Conservation (phyloP, 805 yeast genomes). For the Wickerhamiella australiensis region DNA sequence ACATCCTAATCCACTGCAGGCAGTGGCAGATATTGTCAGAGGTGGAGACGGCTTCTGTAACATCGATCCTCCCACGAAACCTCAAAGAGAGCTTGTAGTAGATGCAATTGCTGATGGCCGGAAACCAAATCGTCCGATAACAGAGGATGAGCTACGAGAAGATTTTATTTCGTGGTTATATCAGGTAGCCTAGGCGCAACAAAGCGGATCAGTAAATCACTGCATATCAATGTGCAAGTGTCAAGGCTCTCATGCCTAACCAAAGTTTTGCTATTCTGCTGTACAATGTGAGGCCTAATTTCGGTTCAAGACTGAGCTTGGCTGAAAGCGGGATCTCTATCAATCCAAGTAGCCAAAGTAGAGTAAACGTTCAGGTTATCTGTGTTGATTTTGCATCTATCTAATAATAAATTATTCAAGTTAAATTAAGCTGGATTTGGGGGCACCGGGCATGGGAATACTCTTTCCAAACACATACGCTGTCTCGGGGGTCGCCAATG, state of each 20-base stretch:
- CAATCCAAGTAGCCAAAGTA: no score
- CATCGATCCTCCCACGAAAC: background rate
- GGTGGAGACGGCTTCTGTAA: constrained; percentile 49
- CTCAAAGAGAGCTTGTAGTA: constrained; percentile 9
- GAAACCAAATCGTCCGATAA: constrained; percentile 3
- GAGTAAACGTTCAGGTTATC: no score
- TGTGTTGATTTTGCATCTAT: no score
- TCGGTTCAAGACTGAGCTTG: no score
- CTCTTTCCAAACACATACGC: constrained; percentile 45
- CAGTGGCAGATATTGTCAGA: constrained; percentile 61
- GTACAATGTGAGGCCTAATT: no score
- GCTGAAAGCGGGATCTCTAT: no score
- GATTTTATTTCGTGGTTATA: constrained; percentile 10
- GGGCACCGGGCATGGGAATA: constrained; percentile 35
- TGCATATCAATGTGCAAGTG: no score
- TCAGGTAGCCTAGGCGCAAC: background rate
- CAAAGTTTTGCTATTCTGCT: no score
- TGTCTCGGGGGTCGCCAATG: constrained; percentile 47
- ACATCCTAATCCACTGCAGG: constrained; percentile 48
- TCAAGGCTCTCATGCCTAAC: no score
- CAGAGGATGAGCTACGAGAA: constrained; percentile 10
- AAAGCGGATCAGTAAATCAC: no score
- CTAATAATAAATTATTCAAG: no score
- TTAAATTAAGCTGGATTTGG: background rate
- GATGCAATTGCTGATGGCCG: constrained; percentile 13